phyloP scores from a whole-genome alignment of 768 basidiomycete genomes.

The Galerina sulciceps region DNA sequence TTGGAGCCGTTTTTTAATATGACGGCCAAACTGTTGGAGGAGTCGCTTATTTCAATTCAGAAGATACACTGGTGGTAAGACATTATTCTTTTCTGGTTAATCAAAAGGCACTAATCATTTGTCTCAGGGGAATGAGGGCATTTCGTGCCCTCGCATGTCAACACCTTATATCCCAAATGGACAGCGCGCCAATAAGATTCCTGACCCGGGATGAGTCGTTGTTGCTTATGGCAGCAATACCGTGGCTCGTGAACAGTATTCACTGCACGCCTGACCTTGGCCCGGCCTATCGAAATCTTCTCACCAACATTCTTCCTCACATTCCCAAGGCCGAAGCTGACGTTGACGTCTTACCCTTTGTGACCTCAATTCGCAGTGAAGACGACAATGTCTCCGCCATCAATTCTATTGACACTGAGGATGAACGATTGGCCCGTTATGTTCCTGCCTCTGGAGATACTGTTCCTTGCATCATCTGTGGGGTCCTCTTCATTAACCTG shows the following conservation, averaged over 20 bases:
- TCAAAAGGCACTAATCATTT: background rate
- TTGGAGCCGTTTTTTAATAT: conserved; percentile 5
- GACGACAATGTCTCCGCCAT: conserved; percentile 2
- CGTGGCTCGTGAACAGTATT: conserved; percentile 28
- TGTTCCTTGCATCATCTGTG: background rate
- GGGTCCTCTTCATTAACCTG: conserved; percentile 11
- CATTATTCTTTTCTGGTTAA: background rate
- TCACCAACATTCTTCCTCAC: conserved; percentile 23
- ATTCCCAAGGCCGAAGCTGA: conserved; percentile 11
- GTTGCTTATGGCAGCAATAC: conserved; percentile 22
- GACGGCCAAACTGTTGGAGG: background rate
- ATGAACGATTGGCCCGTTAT: background rate
- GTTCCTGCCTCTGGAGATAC: background rate
- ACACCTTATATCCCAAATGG: conserved; percentile 3
- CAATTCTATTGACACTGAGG: conserved; percentile 2
- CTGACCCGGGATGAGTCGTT: conserved; percentile 14
- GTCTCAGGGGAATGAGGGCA: conserved; percentile 22
- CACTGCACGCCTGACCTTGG: conserved; percentile 30
- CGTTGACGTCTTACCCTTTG: conserved; percentile 17
- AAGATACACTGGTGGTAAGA: conserved; percentile 11
- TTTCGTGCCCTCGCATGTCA: conserved; percentile 22
- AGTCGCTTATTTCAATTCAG: conserved; percentile 16
- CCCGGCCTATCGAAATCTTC: conserved; percentile 18
- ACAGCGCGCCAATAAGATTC: background rate
- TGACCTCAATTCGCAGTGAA: background rate